Percentiles rank a stretch among this genome's conserved stretches.
Evolutionary conservation across 495 filamentous ascomycete species (phyloP).

Genomic region (Viridothelium virens): DNA sequence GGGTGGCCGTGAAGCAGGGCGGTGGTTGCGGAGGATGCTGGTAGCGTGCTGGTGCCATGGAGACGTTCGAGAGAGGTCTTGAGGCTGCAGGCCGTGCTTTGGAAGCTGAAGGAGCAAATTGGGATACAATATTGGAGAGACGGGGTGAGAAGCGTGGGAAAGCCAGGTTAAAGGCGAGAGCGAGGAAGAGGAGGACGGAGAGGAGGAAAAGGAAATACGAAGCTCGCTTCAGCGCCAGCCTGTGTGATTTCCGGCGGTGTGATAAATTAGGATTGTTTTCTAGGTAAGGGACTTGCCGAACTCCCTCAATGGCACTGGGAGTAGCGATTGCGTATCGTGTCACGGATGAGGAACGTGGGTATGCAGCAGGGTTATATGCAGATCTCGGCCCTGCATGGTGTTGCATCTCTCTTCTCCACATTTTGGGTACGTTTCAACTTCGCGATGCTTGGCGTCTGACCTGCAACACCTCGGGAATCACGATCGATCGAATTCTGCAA

Average conservation of each 20-base stretch:
- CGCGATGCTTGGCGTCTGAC: background rate
- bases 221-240: slow-evolving; percentile 1
- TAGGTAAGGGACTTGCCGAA: background rate
- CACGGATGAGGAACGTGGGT: background rate
- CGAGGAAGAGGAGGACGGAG: slow-evolving; percentile 52
- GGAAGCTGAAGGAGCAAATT: slow-evolving; percentile 31
- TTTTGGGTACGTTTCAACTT: background rate
- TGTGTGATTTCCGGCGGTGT: background rate
- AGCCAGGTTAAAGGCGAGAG: slow-evolving; percentile 68
- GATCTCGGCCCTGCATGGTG: background rate
- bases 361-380: background rate
- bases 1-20: slow-evolving; percentile 77
- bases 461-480: background rate
- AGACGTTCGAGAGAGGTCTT: slow-evolving; percentile 51
- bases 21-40: slow-evolving; percentile 75
- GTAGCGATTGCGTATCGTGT: background rate
- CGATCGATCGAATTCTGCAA: background rate
- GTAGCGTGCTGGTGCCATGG: slow-evolving; percentile 60
- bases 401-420: background rate
- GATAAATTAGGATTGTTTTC: background rate
- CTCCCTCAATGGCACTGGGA: background rate
- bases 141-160: slow-evolving; percentile 56
- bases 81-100: slow-evolving; percentile 19
- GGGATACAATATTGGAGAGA: slow-evolving; percentile 54
- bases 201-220: slow-evolving; percentile 15